Percentiles rank a stretch among this genome's conserved stretches.
phyloP scores from a whole-genome alignment of 805 yeast species.

The Schwanniomyces pseudopolymorphus region DNA sequence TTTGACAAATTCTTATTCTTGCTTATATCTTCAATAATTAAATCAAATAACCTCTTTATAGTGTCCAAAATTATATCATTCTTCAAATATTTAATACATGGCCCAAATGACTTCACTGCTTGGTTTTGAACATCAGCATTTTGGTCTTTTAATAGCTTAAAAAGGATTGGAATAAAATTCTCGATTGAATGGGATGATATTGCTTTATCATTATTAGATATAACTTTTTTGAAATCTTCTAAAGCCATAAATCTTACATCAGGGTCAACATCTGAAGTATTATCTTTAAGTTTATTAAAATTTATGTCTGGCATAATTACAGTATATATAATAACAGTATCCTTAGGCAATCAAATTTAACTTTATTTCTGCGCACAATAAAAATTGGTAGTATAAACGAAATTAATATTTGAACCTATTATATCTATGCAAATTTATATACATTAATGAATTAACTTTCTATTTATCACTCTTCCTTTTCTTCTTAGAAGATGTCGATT shows the following conservation, averaged over 20 bases:
- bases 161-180: conserved; percentile 39
- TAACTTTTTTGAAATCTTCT: conserved; percentile 59
- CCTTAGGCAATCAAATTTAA: neutral
- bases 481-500: neutral
- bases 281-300: conserved; percentile 33
- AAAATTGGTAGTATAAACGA: neutral
- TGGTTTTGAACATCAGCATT: conserved; percentile 74
- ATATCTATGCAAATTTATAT: neutral
- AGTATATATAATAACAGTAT: neutral
- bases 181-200: conserved; percentile 26
- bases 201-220: conserved; percentile 21
- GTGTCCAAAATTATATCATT: conserved; percentile 29
- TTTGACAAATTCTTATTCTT: conserved; percentile 17
- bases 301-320: conserved; percentile 24
- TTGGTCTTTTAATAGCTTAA: conserved; percentile 53
- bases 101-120: conserved; percentile 60
- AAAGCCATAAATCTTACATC: conserved; percentile 85
- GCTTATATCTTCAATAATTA: conserved; percentile 15
- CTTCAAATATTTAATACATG: conserved; percentile 40
- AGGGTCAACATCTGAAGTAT: conserved; percentile 68
- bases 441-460: neutral
- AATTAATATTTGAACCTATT: neutral
- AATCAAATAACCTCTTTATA: conserved; percentile 25
- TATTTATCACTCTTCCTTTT: neutral
- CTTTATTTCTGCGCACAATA: neutral